Percentiles rank a stretch among this genome's conserved stretches.
Conservation (phyloP, 2,329 filamentous ascomycete genomes). For the Cytospora mali region DNA sequence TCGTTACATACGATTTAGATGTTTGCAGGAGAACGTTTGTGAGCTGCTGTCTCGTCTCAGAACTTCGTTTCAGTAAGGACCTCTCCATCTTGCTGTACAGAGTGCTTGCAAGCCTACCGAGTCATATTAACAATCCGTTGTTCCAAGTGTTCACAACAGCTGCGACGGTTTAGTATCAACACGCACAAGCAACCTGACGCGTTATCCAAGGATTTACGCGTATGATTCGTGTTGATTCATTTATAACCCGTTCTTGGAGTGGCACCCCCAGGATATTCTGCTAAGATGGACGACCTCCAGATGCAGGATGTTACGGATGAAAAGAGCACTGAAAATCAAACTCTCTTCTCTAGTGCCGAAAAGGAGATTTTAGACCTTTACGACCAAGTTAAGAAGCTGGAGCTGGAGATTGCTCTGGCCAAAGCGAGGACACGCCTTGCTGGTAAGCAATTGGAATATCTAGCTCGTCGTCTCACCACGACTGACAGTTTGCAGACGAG, state of each 20-base stretch:
- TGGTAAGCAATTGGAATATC: not conserved
- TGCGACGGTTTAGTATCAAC: not conserved
- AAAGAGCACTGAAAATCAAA: not conserved
- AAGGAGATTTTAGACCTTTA: slow-evolving; percentile 68
- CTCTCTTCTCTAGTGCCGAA: slow-evolving; percentile 66
- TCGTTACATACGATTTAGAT: no score
- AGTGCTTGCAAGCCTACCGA: not conserved
- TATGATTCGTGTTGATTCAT: not conserved
- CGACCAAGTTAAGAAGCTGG: slow-evolving; percentile 70
- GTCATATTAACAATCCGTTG: not conserved
- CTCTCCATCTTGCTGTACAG: not conserved
- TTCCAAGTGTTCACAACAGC: not conserved
- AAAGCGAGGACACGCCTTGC: slow-evolving; percentile 40
- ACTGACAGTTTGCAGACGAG: slow-evolving; percentile 19
- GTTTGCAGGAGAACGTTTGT: not conserved
- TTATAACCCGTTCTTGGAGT: not conserved
- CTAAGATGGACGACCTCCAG: slow-evolving; percentile 31
- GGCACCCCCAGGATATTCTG: not conserved
- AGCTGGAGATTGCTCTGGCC: slow-evolving; percentile 71
- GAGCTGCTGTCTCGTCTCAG: no score
- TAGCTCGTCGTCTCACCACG: not conserved
- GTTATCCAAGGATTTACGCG: not conserved
- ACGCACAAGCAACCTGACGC: not conserved
- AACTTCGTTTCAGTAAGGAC: not conserved
- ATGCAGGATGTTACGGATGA: slow-evolving; percentile 39